Base-by-base conservation (phyloP, 2,329 filamentous ascomycete species). In the Cordyceps fumosorosea region DNA sequence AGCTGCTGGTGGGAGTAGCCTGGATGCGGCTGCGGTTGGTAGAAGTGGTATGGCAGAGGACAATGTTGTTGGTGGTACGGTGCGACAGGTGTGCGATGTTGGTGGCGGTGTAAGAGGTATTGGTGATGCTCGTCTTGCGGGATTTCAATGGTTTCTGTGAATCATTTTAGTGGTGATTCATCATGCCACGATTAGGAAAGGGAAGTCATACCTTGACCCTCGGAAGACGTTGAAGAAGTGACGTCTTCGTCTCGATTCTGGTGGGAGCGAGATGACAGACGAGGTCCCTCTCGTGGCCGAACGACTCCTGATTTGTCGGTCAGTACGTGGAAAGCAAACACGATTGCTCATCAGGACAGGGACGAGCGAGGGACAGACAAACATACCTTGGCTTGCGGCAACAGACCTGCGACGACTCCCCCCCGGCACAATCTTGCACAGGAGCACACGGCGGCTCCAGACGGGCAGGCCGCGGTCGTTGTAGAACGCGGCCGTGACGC, bases 401-500 rank as follows among this genome's bases (percentile, higher is more conserved):
- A 69, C 71, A n/a, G 66, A 64, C 60, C 69, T 68, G 29, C 37
- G 11, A 70, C 62, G 32, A 71, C 67, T 16, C 73, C 50, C 6
- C 29, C 29, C 29, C 29, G 71, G 8, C 71, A 22, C 73, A 16
- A 53, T 34, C 57, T 60, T 60, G 57, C 44, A 54, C 26, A 76
- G 62, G 32, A 82, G 77, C 22, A 80, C 61, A 68, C 81, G 75
- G 0, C 73, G 77, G 52, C 78, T 80, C 78, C 79, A 83, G 45
- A 83, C 63, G 4, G 74, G 68, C 40, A 69, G 70, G 48, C 75
- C 74, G 11, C 74, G 60, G 1, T 65, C 60, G 70, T 83, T 78
- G 69, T 79, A 81, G 59, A 81, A 83, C 0, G 75, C 75, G 0
- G 74, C 80, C 16, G 80, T 72, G 24, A 80, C 72, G 53, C 82